phyloP scores from a whole-genome alignment of 2,329 filamentous ascomycete species.

The Hypoxylon sp. region DNA sequence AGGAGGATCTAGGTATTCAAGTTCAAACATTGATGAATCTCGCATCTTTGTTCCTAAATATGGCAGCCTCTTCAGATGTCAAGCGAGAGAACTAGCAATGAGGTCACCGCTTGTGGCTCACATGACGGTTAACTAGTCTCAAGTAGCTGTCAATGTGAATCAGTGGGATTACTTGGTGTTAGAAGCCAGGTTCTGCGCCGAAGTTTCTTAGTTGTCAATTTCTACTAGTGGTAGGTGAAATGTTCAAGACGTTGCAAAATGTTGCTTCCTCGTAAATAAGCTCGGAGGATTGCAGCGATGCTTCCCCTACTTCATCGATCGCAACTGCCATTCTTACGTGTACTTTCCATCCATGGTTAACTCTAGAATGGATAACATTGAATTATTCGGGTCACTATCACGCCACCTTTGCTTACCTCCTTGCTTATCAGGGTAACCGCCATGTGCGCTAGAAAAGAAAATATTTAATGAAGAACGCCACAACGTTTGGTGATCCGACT shows the following conservation, averaged over 20 bases:
- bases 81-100: constrained; percentile 4
- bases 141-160: constrained; percentile 24
- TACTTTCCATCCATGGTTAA: constrained; percentile 12
- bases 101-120: constrained; percentile 15
- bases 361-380: not conserved
- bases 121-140: constrained; percentile 1
- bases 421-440: constrained; percentile 28
- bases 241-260: not conserved
- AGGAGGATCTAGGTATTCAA: constrained; percentile 39
- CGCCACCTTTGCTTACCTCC: not conserved
- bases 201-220: constrained; percentile 5
- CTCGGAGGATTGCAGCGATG: constrained; percentile 34
- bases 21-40: constrained; percentile 39
- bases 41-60: constrained; percentile 22
- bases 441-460: constrained; percentile 31
- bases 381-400: not conserved
- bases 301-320: constrained; percentile 20
- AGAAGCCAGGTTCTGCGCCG: constrained; percentile 23
- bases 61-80: constrained; percentile 14
- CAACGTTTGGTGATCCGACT: constrained; percentile 28
- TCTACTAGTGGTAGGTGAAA: constrained; percentile 30
- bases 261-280: constrained; percentile 11
- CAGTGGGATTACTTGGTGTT: constrained; percentile 28
- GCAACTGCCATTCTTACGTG: constrained; percentile 4
- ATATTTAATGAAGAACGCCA: constrained; percentile 39